phyloP scores from a whole-genome alignment of 768 basidiomycete species.

The Podaxis sp. region DNA sequence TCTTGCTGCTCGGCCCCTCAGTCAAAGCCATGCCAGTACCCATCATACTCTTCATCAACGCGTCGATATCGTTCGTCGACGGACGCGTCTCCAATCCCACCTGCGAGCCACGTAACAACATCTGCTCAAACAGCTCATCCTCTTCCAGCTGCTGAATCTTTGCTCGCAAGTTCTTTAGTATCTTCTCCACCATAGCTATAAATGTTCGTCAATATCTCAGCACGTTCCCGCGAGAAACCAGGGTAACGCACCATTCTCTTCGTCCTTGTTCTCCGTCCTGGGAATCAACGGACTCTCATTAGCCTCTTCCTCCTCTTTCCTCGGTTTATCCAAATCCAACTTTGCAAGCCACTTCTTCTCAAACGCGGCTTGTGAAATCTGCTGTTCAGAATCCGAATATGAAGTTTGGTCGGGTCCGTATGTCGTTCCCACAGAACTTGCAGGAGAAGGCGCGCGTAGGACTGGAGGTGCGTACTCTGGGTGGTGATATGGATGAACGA shows the following conservation, averaged over 20 bases:
- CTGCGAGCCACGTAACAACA: conserved; percentile 41
- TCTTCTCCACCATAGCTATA: conserved; percentile 24
- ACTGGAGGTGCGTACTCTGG: conserved; percentile 46
- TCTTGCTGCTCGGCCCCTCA: conserved; percentile 12
- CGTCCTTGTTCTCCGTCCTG: conserved; percentile 15
- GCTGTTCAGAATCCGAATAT: conserved; percentile 37
- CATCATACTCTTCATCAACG: conserved; percentile 53
- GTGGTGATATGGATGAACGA: conserved; percentile 21
- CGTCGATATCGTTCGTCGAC: conserved; percentile 41
- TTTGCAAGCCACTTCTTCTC: conserved; percentile 38
- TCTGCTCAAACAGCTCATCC: conserved; percentile 45
- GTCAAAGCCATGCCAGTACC: conserved; percentile 21
- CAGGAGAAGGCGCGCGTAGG: conserved; percentile 44
- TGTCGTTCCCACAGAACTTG: conserved; percentile 46
- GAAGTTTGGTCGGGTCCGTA: conserved; percentile 44
- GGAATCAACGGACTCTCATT: conserved; percentile 34
- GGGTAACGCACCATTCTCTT: conserved; percentile 31
- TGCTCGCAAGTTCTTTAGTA: conserved; percentile 31
- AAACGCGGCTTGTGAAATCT: conserved; percentile 32
- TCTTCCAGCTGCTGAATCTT: conserved; percentile 40
- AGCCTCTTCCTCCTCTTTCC: conserved; percentile 37
- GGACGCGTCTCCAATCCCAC: conserved; percentile 39
- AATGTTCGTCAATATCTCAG: neutral
- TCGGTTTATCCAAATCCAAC: conserved; percentile 31
- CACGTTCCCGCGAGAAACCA: neutral